Percentiles rank a stretch among this genome's conserved stretches.
Evolutionary conservation across 2,329 filamentous ascomycete genomes (phyloP).

Genomic region (Cytospora paraplurivora): DNA sequence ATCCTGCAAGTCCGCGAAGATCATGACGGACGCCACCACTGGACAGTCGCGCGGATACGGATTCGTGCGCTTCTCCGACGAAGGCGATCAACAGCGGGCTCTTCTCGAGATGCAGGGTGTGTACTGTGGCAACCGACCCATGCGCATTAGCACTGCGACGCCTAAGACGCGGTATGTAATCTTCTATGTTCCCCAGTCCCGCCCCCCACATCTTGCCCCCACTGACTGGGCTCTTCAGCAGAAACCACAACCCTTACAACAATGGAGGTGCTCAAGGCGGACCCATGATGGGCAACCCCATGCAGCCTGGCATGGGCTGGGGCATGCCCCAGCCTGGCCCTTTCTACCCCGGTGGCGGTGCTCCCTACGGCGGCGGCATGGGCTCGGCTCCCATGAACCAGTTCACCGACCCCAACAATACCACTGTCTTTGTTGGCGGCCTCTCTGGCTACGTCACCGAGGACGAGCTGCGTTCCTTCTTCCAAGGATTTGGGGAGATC

Average conservation of each 20-base stretch:
- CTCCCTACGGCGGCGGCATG: conserved; percentile 45
- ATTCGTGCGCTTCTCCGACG: conserved; percentile 95
- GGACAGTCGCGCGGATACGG: conserved; percentile 97
- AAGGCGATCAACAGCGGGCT: conserved; percentile 93
- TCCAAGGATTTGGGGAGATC: conserved; percentile 99
- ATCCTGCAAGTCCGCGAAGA: conserved; percentile 98
- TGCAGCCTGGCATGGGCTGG: conserved; percentile 50
- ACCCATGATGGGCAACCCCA: conserved; percentile 42
- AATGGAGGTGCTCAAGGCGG: conserved; percentile 40
- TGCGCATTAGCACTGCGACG: conserved; percentile 97
- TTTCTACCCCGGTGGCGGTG: conserved; percentile 36
- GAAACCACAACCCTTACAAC: conserved; percentile 42
- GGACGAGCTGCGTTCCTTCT: conserved; percentile 99
- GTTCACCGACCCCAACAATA: conserved; percentile 99
- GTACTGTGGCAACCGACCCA: conserved; percentile 97
- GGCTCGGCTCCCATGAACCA: conserved; percentile 74
- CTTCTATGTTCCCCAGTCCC: neutral
- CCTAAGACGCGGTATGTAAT: conserved; percentile 77
- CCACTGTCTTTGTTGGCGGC: conserved; percentile 96
- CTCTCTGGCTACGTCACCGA: conserved; percentile 98
- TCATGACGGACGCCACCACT: conserved; percentile 98
- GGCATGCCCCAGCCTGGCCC: conserved; percentile 35
- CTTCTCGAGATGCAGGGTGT: conserved; percentile 98
- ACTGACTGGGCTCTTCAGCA: conserved; percentile 31
- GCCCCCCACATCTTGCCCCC: neutral